Conservation (phyloP, 2,329 filamentous ascomycete species). For the Ceratocystis colombiana region DNA sequence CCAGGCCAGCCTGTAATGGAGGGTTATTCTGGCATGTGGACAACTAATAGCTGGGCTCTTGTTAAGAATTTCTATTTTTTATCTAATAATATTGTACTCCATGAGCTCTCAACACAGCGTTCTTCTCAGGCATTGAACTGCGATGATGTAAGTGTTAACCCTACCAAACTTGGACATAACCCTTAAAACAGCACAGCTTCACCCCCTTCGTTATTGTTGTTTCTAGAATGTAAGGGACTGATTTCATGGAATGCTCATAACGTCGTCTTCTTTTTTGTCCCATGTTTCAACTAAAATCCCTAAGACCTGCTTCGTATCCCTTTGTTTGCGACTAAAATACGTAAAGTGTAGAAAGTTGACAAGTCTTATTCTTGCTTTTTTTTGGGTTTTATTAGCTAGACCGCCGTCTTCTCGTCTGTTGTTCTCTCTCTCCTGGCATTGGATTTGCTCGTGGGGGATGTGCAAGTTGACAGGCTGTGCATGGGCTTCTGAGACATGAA, state of each 20-base stretch:
- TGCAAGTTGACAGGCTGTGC: not conserved
- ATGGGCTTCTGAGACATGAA: not conserved
- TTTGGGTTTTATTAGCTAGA: too few relatives aligned
- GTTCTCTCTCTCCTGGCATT: not conserved
- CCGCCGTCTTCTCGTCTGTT: not conserved
- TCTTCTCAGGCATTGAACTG: too few relatives aligned
- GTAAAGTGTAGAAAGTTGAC: too few relatives aligned
- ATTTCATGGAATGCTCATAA: not conserved
- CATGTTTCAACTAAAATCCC: not conserved
- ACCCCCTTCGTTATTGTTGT: not conserved
- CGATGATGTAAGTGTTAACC: too few relatives aligned
- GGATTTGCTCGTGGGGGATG: not conserved
- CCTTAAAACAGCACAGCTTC: not conserved
- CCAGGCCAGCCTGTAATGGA: too few relatives aligned
- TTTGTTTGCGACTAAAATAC: not conserved
- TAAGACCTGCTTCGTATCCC: not conserved
- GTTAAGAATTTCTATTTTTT: too few relatives aligned
- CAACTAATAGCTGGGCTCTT: too few relatives aligned
- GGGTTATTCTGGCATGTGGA: too few relatives aligned
- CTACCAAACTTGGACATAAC: fast-evolving
- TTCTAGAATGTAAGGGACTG: not conserved
- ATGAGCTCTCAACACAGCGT: too few relatives aligned
- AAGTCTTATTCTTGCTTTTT: too few relatives aligned
- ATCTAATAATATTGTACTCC: too few relatives aligned
- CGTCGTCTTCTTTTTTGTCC: not conserved